These are phyloP conservation scores for Chytriomyces sp. DNA, from an alignment of 192 early-diverging fungal species.

Conservation along the genomic window DNA sequence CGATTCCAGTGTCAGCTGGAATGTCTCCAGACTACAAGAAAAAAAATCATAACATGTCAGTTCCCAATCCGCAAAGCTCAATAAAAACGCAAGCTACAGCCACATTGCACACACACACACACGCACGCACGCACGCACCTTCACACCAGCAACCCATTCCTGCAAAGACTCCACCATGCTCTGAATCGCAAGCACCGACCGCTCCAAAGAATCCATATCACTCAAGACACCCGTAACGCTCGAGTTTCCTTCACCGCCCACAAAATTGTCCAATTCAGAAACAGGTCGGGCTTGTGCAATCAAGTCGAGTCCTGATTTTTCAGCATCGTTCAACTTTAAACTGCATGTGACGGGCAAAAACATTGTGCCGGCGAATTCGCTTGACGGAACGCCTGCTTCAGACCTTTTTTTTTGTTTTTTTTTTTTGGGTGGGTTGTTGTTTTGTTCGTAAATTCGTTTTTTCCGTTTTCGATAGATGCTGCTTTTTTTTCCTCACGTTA, in stretches of 20 bases:
- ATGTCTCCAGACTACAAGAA: constrained; percentile 36
- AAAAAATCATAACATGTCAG: neutral
- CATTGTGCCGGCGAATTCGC: constrained; percentile 79
- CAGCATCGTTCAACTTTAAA: constrained; percentile 89
- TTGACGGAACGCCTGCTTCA: constrained; percentile 72
- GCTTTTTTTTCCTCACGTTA: constrained; percentile 45
- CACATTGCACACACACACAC: neutral
- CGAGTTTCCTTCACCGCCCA: neutral
- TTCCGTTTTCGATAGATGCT: neutral
- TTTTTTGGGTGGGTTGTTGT: no score
- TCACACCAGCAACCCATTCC: constrained; percentile 77
- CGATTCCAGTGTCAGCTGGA: constrained; percentile 72
- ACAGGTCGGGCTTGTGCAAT: constrained; percentile 9
- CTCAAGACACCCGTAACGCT: constrained; percentile 56
- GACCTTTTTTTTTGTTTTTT: constrained; percentile 50
- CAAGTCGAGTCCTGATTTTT: constrained; percentile 65
- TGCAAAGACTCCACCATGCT: constrained; percentile 84
- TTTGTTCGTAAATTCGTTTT: no score
- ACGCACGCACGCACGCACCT: constrained; percentile 45
- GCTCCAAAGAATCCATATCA: constrained; percentile 92
- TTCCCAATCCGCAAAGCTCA: neutral
- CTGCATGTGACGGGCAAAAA: constrained; percentile 88
- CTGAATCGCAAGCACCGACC: constrained; percentile 74
- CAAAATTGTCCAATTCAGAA: neutral
- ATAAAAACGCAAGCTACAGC: neutral